These are phyloP conservation scores for Moesziomyces parantarcticus DNA, from an alignment of 1,284 basidiomycete genomes.

Conservation along the genomic window DNA sequence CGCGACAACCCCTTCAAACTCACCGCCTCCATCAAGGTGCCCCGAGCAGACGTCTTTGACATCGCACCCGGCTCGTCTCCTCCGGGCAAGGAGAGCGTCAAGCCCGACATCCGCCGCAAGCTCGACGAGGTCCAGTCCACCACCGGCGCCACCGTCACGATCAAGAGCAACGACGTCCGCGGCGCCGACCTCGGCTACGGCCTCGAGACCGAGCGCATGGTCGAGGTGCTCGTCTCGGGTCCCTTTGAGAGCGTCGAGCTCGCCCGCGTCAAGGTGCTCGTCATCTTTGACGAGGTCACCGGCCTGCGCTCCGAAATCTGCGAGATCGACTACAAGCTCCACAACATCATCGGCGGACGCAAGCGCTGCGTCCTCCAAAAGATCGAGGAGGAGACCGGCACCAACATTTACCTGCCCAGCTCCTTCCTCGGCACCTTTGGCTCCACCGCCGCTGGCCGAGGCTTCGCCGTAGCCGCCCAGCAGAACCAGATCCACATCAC, in stretches of 20 bases:
- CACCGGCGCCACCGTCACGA: slow-evolving; percentile 87
- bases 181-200: slow-evolving; percentile 71
- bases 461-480: slow-evolving; percentile 66
- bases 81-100: slow-evolving; percentile 74
- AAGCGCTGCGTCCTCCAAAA: slow-evolving; percentile 88
- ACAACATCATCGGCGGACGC: slow-evolving; percentile 88
- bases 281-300: slow-evolving; percentile 84
- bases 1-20: slow-evolving; percentile 89
- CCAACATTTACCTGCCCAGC: slow-evolving; percentile 94
- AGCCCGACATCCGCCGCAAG: slow-evolving; percentile 83
- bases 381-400: slow-evolving; percentile 96
- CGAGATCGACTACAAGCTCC: slow-evolving; percentile 95
- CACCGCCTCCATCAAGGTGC: slow-evolving; percentile 85
- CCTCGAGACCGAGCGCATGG: slow-evolving; percentile 90
- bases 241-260: slow-evolving; percentile 86
- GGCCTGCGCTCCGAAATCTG: slow-evolving; percentile 83
- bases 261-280: slow-evolving; percentile 86
- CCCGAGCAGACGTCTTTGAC: slow-evolving; percentile 85
- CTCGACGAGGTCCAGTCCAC: slow-evolving; percentile 91
- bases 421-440: slow-evolving; percentile 83
- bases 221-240: slow-evolving; percentile 90
- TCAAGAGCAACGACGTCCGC: slow-evolving; percentile 70
- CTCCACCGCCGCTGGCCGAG: slow-evolving; percentile 70
- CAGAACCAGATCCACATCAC: slow-evolving; percentile 93
- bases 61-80: slow-evolving; percentile 28